Percentiles rank a stretch among this genome's conserved stretches.
Conservation (phyloP, 2,329 filamentous ascomycete species). For the Volutella citrinella region DNA sequence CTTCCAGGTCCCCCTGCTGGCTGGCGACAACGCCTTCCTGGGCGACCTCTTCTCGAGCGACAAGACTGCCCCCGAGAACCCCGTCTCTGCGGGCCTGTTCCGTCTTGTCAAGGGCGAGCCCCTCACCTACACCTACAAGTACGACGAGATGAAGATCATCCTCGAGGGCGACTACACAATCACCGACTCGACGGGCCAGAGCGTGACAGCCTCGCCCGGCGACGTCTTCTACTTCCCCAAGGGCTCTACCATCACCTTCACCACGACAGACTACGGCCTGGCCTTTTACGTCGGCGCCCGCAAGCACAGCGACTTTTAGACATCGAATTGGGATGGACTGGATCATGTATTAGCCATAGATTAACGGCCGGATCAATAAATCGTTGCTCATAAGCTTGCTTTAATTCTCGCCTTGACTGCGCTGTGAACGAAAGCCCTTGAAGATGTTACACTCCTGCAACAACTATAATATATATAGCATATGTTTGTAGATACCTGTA, state of each 20-base stretch:
- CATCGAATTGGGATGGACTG: neutral
- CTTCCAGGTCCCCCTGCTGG: slow-evolving; percentile 63
- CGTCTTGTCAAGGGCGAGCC: slow-evolving; percentile 65
- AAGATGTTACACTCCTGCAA: no score
- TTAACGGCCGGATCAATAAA: slow-evolving; percentile 13
- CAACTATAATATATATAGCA: no score
- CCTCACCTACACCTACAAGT: slow-evolving; percentile 66
- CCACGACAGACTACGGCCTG: slow-evolving; percentile 57
- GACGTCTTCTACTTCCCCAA: slow-evolving; percentile 70
- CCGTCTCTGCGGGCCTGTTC: slow-evolving; percentile 64
- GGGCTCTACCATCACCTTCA: slow-evolving; percentile 64
- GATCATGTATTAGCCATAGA: slow-evolving; percentile 8
- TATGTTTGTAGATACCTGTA: no score
- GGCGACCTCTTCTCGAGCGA: slow-evolving; percentile 60
- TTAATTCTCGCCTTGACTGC: no score
- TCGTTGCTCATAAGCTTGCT: no score
- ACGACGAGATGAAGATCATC: slow-evolving; percentile 74
- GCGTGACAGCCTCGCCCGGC: slow-evolving; percentile 56
- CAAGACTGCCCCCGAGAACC: slow-evolving; percentile 52
- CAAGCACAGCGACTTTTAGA: slow-evolving; percentile 29
- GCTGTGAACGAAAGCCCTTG: no score
- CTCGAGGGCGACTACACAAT: slow-evolving; percentile 66
- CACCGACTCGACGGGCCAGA: slow-evolving; percentile 58
- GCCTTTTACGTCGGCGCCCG: slow-evolving; percentile 54
- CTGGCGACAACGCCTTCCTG: slow-evolving; percentile 66